Base-by-base conservation (phyloP, 495 filamentous ascomycete genomes). In the Aspergillus conjunctus region DNA sequence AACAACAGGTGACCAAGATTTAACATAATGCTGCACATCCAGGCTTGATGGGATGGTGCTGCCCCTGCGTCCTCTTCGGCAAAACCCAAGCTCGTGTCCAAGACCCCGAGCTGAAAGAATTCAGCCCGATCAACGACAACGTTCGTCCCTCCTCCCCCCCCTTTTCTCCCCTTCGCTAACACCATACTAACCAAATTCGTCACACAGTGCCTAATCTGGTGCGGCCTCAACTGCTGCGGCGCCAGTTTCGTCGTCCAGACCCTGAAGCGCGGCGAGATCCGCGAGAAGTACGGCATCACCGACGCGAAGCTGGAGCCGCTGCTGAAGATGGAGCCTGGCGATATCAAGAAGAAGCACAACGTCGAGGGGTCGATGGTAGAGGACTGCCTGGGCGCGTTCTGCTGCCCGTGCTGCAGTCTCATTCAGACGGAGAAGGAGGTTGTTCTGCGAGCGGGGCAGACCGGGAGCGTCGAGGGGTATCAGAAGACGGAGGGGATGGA, bases 11-110 rank as follows among this genome's bases (percentile, higher is more conserved):
- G 37, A 41, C n/a, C n/a, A n/a, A n/a, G n/a, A n/a, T n/a, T n/a
- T n/a, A n/a, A n/a, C n/a, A n/a, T n/a, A n/a, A n/a, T n/a, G n/a
- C n/a, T n/a, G n/a, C 43, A 20, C 15, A 48, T 2, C 4, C 31
- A 54, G 55, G 55, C 21, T 11, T 58, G 9, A 58, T 58, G 55
- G 55, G n/a, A 17, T 58, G 55, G 55, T 58, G 55, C 55, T 58
- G 55, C 44, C 55, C 55, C 0, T 58, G 55, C 45, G 34, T 58
- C 45, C 55, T 58, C 18, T 58, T 58, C 30, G 55, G 55, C 30
- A 49, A 50, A 34, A 58, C 55, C 1, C 55, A 58, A 39, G 44
- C 55, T 7, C 55, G 55, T 15, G 12, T 58, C 26, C 44, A 58
- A 34, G 55, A 58, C 44, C 55, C 55, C 17, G 33, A 33, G 7